Conservation (phyloP, 371 early-diverging fungal genomes). For the Mortierella sp. region DNA sequence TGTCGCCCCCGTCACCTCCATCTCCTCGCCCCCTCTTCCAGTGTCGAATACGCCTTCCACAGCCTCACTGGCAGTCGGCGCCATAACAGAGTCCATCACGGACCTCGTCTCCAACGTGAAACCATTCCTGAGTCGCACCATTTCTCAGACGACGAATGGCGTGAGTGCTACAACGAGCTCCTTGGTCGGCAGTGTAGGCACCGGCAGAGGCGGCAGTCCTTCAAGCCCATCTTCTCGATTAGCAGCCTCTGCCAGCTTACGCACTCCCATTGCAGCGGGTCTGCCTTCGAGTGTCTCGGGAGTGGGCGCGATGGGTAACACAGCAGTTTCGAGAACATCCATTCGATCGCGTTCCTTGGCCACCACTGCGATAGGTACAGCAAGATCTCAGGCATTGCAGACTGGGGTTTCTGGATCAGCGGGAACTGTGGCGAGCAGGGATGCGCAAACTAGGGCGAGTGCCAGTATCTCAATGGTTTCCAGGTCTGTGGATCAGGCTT, state of each 20-base stretch:
- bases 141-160: constrained; percentile 19
- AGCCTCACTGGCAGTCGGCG: constrained; percentile 31
- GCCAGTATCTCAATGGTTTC: constrained; percentile 34
- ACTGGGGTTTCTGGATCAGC: constrained; percentile 3
- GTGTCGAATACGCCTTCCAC: constrained; percentile 18
- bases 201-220: constrained; percentile 20
- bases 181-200: constrained; percentile 22
- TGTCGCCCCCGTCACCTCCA: constrained; percentile 17
- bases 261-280: constrained; percentile 52
- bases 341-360: constrained; percentile 40
- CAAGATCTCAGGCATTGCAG: constrained; percentile 34
- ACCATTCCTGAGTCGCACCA: constrained; percentile 36
- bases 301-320: constrained; percentile 36
- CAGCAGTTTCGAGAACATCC: constrained; percentile 38
- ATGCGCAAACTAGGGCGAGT: constrained; percentile 44
- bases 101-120: constrained; percentile 46
- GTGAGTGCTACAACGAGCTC: constrained; percentile 24
- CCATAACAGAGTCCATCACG: constrained; percentile 37
- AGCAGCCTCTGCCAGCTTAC: constrained; percentile 26
- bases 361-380: constrained; percentile 39
- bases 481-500: constrained; percentile 35
- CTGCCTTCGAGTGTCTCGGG: constrained; percentile 32
- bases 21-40: constrained; percentile 26
- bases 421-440: constrained; percentile 27
- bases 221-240: constrained; percentile 29